Percentiles rank a stretch among this genome's conserved stretches.
These are phyloP conservation scores for Microcyclospora tardicrescens DNA, from an alignment of 2,329 filamentous ascomycete species.

Conservation along the genomic window DNA sequence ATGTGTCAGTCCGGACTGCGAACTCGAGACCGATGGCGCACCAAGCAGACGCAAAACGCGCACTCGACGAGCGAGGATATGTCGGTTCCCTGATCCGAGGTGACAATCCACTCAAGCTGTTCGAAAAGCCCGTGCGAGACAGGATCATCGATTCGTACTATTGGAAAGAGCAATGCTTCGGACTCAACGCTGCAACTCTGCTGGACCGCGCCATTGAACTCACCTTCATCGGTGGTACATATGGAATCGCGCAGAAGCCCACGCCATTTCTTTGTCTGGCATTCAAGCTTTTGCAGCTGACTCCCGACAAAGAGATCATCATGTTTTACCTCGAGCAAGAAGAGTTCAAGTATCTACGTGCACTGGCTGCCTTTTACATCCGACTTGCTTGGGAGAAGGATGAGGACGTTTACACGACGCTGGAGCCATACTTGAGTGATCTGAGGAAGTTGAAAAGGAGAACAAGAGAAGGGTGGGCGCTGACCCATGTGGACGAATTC, in stretches of 20 bases:
- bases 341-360: slow-evolving; percentile 66
- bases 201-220: slow-evolving; percentile 84
- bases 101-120: slow-evolving; percentile 85
- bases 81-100: slow-evolving; percentile 65
- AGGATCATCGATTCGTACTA: slow-evolving; percentile 93
- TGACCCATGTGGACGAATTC: slow-evolving; percentile 84
- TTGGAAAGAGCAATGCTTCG: slow-evolving; percentile 98
- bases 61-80: slow-evolving; percentile 86
- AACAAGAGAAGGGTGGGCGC: slow-evolving; percentile 56
- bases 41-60: slow-evolving; percentile 60
- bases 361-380: slow-evolving; percentile 86
- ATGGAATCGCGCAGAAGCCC: slow-evolving; percentile 70
- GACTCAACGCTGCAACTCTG: slow-evolving; percentile 66
- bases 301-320: slow-evolving; percentile 65
- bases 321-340: slow-evolving; percentile 66
- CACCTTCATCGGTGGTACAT: slow-evolving; percentile 74
- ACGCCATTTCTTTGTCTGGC: slow-evolving; percentile 87
- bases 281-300: slow-evolving; percentile 86
- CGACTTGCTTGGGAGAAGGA: slow-evolving; percentile 72
- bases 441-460: slow-evolving; percentile 69
- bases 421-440: slow-evolving; percentile 77
- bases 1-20: too few relatives aligned
- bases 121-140: slow-evolving; percentile 91
- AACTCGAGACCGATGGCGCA: slow-evolving; percentile 34
- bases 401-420: slow-evolving; percentile 62